Percentiles rank a stretch among this genome's conserved stretches.
Conservation (phyloP, 2,329 filamentous ascomycete genomes). For the Scedosporium aurantiacum region DNA sequence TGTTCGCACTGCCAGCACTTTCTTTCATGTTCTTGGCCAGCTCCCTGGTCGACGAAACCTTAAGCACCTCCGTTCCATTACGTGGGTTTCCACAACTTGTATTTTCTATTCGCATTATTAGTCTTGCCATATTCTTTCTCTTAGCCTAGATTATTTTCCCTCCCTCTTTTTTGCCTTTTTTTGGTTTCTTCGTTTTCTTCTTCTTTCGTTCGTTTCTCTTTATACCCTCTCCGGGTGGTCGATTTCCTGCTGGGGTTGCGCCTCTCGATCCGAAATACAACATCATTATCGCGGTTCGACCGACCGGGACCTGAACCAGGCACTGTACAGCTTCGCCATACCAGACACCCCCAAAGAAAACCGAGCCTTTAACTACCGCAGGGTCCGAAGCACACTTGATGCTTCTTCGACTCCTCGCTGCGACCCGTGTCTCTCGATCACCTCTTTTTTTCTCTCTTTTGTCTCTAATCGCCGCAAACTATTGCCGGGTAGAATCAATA, state of each 20-base stretch:
- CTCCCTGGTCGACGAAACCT: constrained; percentile 2
- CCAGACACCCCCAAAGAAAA: background rate
- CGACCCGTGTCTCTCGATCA: background rate
- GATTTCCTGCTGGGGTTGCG: background rate
- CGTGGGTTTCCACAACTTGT: background rate
- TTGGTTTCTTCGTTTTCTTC: background rate
- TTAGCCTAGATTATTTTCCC: constrained; percentile 3
- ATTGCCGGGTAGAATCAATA: background rate
- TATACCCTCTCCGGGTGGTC: background rate
- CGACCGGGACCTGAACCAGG: no score
- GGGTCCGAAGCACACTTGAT: background rate
- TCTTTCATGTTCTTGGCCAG: background rate
- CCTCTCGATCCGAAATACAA: background rate
- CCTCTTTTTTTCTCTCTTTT: background rate
- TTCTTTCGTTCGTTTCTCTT: background rate
- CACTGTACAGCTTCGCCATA: no score
- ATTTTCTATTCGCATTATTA: constrained; percentile 1
- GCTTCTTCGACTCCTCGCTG: background rate
- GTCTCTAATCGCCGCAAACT: background rate
- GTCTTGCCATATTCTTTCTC: background rate
- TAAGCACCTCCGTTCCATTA: background rate
- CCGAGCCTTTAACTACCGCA: background rate
- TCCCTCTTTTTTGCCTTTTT: background rate
- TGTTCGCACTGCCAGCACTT: no score
- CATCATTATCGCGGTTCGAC: no score